Conservation (phyloP, 1,139 yeast species). For the Saccharomyces hybrid region DNA sequence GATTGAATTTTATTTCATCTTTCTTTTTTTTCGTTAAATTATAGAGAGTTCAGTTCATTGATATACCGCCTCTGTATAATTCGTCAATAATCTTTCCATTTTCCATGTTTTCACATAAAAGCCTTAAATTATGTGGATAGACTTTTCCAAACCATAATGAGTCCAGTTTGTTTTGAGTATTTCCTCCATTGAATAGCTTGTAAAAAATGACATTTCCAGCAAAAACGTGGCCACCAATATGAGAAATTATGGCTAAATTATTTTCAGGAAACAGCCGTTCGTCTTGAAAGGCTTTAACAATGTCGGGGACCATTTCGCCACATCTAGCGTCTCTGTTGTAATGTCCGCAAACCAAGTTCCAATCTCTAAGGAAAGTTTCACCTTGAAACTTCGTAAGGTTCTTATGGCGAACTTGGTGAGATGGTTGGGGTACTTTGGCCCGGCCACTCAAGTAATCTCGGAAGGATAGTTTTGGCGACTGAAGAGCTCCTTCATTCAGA, state of each 20-base stretch:
- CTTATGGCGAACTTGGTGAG: neutral
- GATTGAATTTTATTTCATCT: neutral
- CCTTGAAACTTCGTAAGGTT: constrained; percentile 6
- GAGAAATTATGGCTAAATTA: constrained; percentile 21
- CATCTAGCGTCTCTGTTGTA: constrained; percentile 23
- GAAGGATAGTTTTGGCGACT: constrained; percentile 9
- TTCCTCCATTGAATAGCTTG: constrained; percentile 5
- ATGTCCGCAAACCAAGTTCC: constrained; percentile 24
- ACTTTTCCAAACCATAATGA: constrained; percentile 23
- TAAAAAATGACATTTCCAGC: constrained; percentile 26
- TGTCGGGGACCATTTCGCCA: constrained; percentile 18
- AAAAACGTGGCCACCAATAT: constrained; percentile 27
- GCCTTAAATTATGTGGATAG: constrained; percentile 13
- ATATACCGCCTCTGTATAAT: constrained; percentile 19
- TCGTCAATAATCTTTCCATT: constrained; percentile 12
- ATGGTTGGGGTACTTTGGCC: constrained; percentile 6
- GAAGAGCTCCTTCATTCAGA: constrained; percentile 13
- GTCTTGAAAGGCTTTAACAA: constrained; percentile 8
- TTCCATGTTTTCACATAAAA: constrained; percentile 10
- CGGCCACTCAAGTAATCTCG: constrained; percentile 15
- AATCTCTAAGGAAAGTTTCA: constrained; percentile 7
- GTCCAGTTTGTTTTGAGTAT: constrained; percentile 10
- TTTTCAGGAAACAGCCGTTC: constrained; percentile 3
- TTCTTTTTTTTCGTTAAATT: neutral
- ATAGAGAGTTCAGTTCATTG: constrained; percentile 5